Base-by-base conservation (phyloP, 2,329 filamentous ascomycete species). In the Onygena corvina region DNA sequence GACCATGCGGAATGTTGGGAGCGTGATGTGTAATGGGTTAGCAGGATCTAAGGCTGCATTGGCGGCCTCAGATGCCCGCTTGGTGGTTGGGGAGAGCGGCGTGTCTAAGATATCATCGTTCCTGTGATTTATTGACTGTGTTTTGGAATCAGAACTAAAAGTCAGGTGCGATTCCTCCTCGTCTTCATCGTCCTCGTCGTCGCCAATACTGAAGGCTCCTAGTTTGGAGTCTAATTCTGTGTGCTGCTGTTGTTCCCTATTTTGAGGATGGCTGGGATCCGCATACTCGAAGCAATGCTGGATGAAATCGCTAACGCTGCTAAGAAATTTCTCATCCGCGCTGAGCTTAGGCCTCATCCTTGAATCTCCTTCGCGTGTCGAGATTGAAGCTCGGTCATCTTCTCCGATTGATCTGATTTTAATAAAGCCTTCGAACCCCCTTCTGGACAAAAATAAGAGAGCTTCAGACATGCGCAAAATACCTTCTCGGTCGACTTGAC, bases 1-100 rank as follows among this genome's bases (percentile, higher is more conserved):
- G 2, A 98, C 88, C 92, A 98, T 98, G 56, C 92, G 84, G 76
- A 98, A 98, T 0, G 92, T 98, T 1, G 92, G 92, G 1, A 98
- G 76, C 0, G 92, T 96, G 61, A 98, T 95, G 64, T 95, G 85
- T 0, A 98, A 76, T 4, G 92, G 92, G 55, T 94, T 90, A 21
- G 87, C 83, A 2, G 92, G 92, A 62, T 98, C 89, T 3, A 98
- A 76, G 0, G 92, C 92, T 6, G 83, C 80, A 62, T 98, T 98
- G 42, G 88, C 88, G 16, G 84, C 78, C 62, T 87, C 81, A 1
- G 83, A 80, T 59, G 81, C 77, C 5, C 82, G 77, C 61, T 80
- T 83, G 46, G 79, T 80, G 25, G 73, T 72, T 47, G 65, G 36
- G 55, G 62, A 35, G 66, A 60, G 56, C 66, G 61, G 57, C 48